Conservation (phyloP, 768 basidiomycete species). For the Boletellus ananas region DNA sequence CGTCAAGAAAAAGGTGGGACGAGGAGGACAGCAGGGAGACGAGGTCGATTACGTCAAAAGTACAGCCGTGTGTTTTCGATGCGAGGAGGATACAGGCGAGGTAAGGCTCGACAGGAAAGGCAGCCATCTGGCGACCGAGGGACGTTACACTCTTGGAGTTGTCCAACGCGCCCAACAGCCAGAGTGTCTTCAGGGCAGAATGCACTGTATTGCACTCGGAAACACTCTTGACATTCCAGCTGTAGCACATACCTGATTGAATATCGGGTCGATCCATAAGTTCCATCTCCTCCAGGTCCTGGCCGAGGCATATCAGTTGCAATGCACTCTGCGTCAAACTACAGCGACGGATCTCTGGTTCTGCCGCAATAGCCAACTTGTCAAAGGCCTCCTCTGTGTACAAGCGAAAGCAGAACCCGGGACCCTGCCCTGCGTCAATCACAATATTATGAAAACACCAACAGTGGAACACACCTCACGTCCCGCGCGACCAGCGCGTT, state of each 20-base stretch:
- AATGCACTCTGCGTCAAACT: conserved; percentile 80
- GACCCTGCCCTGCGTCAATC: conserved; percentile 44
- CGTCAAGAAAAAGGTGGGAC: conserved; percentile 77
- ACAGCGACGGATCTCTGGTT: conserved; percentile 90
- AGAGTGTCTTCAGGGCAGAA: conserved; percentile 67
- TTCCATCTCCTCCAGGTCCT: conserved; percentile 76
- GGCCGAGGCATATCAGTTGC: conserved; percentile 80
- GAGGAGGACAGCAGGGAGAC: conserved; percentile 80
- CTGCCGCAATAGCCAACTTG: conserved; percentile 57
- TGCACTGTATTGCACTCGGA: conserved; percentile 38
- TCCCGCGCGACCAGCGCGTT: conserved; percentile 94
- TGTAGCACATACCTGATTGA: conserved; percentile 58
- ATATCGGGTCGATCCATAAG: conserved; percentile 85
- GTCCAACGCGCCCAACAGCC: conserved; percentile 77
- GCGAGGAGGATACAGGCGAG: conserved; percentile 77
- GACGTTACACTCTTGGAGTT: conserved; percentile 60
- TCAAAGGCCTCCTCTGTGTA: conserved; percentile 84
- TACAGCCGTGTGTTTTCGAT: conserved; percentile 69
- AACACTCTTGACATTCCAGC: not conserved
- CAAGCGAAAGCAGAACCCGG: conserved; percentile 85
- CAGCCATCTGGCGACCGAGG: conserved; percentile 78
- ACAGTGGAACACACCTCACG: conserved; percentile 58
- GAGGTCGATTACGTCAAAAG: conserved; percentile 77
- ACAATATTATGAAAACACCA: not conserved
- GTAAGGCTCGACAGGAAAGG: conserved; percentile 89